Percentiles rank a stretch among this genome's conserved stretches.
Evolutionary conservation across 1,284 basidiomycete genomes (phyloP).

Genomic region (Athelia sp.): DNA sequence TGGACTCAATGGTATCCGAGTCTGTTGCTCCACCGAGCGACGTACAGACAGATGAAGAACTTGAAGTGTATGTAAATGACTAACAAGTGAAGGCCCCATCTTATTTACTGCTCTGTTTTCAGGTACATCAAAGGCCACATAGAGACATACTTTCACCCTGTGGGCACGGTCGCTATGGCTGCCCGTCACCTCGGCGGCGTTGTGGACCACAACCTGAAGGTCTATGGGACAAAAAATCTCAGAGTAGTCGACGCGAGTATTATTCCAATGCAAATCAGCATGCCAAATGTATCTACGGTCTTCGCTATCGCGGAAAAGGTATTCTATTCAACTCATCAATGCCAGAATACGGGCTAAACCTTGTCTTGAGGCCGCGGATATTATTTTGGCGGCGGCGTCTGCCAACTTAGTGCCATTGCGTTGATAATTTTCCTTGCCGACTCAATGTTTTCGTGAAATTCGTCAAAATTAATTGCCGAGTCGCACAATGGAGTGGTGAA

Average conservation of each 20-base stretch:
- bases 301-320: neutral
- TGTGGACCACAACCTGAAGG: slow-evolving; percentile 21
- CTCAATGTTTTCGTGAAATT: no score
- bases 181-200: slow-evolving; percentile 23
- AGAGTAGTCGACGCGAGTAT: slow-evolving; percentile 25
- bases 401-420: no score
- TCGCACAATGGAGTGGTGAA: no score
- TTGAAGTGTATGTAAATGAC: neutral
- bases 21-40: neutral
- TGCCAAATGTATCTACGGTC: neutral
- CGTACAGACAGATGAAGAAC: neutral
- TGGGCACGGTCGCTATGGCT: slow-evolving; percentile 23
- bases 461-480: no score
- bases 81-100: neutral
- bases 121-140: neutral
- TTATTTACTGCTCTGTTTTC: neutral
- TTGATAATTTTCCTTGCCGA: no score
- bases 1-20: neutral
- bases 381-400: neutral
- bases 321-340: no score
- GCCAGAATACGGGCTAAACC: no score
- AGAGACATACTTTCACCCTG: slow-evolving; percentile 7
- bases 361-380: neutral
- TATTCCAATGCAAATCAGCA: slow-evolving; percentile 13
- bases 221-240: slow-evolving; percentile 28